These are phyloP conservation scores for Alternaria consortialis DNA, from an alignment of 2,329 filamentous ascomycete genomes.

Conservation along the genomic window DNA sequence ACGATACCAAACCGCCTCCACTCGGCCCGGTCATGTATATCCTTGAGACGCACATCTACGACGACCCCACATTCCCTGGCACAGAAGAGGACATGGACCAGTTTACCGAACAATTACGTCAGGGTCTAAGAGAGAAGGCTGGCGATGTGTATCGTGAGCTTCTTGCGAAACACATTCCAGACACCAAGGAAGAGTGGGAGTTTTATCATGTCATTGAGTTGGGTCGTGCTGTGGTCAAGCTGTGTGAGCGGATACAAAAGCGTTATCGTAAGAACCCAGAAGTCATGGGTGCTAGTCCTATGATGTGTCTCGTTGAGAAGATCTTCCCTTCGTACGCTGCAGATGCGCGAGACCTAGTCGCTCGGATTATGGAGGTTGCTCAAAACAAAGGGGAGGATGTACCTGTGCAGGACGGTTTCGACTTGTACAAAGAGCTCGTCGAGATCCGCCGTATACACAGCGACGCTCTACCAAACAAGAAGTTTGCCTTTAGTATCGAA, in stretches of 20 bases:
- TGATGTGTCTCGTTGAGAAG: constrained; percentile 79
- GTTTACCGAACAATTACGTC: constrained; percentile 76
- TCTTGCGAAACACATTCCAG: constrained; percentile 81
- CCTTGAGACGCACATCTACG: constrained; percentile 81
- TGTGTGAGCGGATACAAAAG: constrained; percentile 90
- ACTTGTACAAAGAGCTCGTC: constrained; percentile 87
- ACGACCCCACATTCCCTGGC: constrained; percentile 77
- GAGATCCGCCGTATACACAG: constrained; percentile 84
- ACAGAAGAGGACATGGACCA: constrained; percentile 74
- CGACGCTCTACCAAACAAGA: constrained; percentile 72
- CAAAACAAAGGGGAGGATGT: constrained; percentile 77
- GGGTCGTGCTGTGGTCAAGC: constrained; percentile 82
- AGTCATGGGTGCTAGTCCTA: constrained; percentile 78
- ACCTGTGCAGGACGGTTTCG: constrained; percentile 90
- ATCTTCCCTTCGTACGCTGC: constrained; percentile 90
- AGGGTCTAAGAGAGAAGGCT: constrained; percentile 77
- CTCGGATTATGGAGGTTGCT: constrained; percentile 78
- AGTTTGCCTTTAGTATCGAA: constrained; percentile 90
- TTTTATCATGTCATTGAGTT: constrained; percentile 90
- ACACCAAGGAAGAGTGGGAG: constrained; percentile 84
- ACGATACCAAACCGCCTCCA: constrained; percentile 84
- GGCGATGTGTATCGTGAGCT: constrained; percentile 80
- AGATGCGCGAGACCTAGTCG: constrained; percentile 85
- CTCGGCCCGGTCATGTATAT: constrained; percentile 83
- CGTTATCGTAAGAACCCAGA: constrained; percentile 87